Base-by-base conservation (phyloP, 495 filamentous ascomycete genomes). In the Xanthoparmelia taractica region DNA sequence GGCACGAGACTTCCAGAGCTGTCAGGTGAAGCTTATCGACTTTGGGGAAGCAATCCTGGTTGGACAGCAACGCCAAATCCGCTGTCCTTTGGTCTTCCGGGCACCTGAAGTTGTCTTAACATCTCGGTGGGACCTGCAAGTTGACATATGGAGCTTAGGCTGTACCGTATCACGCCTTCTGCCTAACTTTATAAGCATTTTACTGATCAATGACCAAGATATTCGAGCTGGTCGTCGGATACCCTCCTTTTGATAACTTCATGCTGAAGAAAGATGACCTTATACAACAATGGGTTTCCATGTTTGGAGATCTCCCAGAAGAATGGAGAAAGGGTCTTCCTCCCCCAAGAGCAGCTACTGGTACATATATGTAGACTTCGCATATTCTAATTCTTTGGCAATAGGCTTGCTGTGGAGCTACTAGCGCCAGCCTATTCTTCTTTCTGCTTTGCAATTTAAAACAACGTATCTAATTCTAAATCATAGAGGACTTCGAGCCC, bases 231-330 rank as follows among this genome's bases (percentile, higher is more conserved):
- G 41, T 67, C 37, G 57, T 67, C 17, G 65, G 65, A 56, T 64
- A 67, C 37, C 61, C 65, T 33, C 65, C 65, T 34, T 67, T 67
- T 56, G 61, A 64, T 45, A 67, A 67, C 34, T 36, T 67, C 8
- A 56, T 63, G 43, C 61, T 56, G 23, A 55, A 63, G 3, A 63
- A 60, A 60, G 65, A 67, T 64, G 55, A 60, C n/a, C n/a, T n/a
- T n/a, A n/a, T n/a, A n/a, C n/a, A n/a, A n/a, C n/a, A n/a, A n/a
- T n/a, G n/a, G n/a, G n/a, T 67, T 50, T 59, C 65, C 25, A 67
- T 59, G 61, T 57, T 67, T 45, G 65, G 43, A 34, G 45, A 63
- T 60, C 25, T 67, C 47, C 65, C 65, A 20, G 47, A 59, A 38
- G 60, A 64, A 52, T 63, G 65, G 65, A 55, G 45, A 56, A 33